phyloP scores from a whole-genome alignment of 805 yeast species.

The Wickerhamomyces subpelliculosus region DNA sequence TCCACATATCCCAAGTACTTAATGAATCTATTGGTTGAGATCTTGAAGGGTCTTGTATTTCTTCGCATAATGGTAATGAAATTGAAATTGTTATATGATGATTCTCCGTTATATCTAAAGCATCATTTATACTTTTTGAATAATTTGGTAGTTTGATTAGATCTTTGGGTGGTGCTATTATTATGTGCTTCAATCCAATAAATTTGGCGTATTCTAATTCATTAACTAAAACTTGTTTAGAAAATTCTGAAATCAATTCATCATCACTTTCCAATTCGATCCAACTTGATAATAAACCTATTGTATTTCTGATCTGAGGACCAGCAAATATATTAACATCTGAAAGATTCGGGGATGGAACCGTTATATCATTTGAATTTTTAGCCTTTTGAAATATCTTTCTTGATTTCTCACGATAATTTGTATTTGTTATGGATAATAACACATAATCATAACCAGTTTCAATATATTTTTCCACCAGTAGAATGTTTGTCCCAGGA shows the following conservation, averaged over 20 bases:
- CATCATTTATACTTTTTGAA: constrained; percentile 35
- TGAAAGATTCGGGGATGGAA: constrained; percentile 32
- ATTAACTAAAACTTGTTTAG: constrained; percentile 48
- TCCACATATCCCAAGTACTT: constrained; percentile 74
- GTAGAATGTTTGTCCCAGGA: constrained; percentile 22
- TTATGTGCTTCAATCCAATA: constrained; percentile 47
- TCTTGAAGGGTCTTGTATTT: constrained; percentile 19
- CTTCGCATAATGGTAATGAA: constrained; percentile 45
- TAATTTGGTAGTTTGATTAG: constrained; percentile 43
- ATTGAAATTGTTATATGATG: constrained; percentile 30
- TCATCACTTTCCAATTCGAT: constrained; percentile 56
- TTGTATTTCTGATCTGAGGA: constrained; percentile 31
- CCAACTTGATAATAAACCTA: constrained; percentile 64
- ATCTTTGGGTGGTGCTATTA: constrained; percentile 61
- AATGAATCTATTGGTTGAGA: constrained; percentile 33
- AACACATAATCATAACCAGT: constrained; percentile 46
- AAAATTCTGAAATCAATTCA: constrained; percentile 40
- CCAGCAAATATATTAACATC: constrained; percentile 40
- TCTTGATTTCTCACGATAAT: constrained; percentile 39
- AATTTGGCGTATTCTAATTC: constrained; percentile 54
- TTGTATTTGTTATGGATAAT: constrained; percentile 46
- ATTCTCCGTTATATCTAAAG: constrained; percentile 24
- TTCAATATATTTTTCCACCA: constrained; percentile 23
- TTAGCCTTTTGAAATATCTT: constrained; percentile 29
- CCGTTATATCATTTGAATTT: constrained; percentile 18